Percentiles rank a stretch among this genome's conserved stretches.
Evolutionary conservation across 352 stramenopile genomes (phyloP).

Genomic region (Phytophthora tubulina): DNA sequence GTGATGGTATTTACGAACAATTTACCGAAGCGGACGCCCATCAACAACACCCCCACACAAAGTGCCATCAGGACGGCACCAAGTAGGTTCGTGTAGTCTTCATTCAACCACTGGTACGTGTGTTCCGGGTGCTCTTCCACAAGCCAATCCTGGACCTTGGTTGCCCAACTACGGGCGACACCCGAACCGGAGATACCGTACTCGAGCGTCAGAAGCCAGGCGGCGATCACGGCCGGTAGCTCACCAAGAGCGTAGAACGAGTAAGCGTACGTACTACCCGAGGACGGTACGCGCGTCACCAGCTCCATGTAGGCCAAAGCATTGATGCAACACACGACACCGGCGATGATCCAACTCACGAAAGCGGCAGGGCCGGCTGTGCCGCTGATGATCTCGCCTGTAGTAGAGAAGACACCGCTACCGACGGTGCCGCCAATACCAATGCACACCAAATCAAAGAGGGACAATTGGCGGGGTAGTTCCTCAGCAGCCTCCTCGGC

Average conservation of each 20-base stretch:
- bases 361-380: slow-evolving; percentile 83
- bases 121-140: slow-evolving; percentile 49
- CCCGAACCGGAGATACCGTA: slow-evolving; percentile 92
- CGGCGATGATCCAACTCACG: slow-evolving; percentile 86
- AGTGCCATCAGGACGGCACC: slow-evolving; percentile 78
- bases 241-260: slow-evolving; percentile 94
- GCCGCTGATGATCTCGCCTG: slow-evolving; percentile 75
- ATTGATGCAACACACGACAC: slow-evolving; percentile 82
- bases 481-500: slow-evolving; percentile 78
- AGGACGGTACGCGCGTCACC: slow-evolving; percentile 86
- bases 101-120: slow-evolving; percentile 69
- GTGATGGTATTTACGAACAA: slow-evolving; percentile 91
- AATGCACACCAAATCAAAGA: slow-evolving; percentile 93
- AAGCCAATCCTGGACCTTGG: slow-evolving; percentile 88
- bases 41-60: slow-evolving; percentile 77
- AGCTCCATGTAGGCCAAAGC: slow-evolving; percentile 93
- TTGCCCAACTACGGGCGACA: slow-evolving; percentile 93
- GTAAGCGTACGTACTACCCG: slow-evolving; percentile 94
- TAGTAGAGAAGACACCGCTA: slow-evolving; percentile 92
- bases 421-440: slow-evolving; percentile 94
- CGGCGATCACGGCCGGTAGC: slow-evolving; percentile 90
- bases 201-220: slow-evolving; percentile 92
- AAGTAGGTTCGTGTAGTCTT: slow-evolving; percentile 65
- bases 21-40: slow-evolving; percentile 91
- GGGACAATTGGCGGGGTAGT: slow-evolving; percentile 69